These are phyloP conservation scores for Globisporangium apiculatum DNA, from an alignment of 352 stramenopile genomes.

Conservation along the genomic window DNA sequence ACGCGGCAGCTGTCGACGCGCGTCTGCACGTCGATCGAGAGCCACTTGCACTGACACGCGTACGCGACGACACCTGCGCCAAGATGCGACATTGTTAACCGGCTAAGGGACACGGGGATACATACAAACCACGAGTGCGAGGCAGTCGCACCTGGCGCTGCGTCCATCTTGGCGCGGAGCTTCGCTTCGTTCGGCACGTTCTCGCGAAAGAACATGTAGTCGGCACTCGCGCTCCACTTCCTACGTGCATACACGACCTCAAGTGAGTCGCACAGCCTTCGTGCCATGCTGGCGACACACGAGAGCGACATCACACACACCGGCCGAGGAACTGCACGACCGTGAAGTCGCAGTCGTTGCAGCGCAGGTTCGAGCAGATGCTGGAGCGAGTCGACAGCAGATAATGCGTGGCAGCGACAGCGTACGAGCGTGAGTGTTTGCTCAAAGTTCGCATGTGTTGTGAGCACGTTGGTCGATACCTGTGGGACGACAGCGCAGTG, in stretches of 20 bases:
- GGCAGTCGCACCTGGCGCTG: slow-evolving; percentile 24
- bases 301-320: slow-evolving; percentile 20
- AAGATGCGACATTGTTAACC: no score
- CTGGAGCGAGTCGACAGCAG: slow-evolving; percentile 14
- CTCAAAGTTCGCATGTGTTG: neutral
- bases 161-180: slow-evolving; percentile 58
- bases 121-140: neutral
- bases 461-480: slow-evolving; percentile 13
- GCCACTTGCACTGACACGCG: slow-evolving; percentile 80
- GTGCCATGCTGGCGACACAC: no score
- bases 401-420: no score
- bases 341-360: slow-evolving; percentile 79
- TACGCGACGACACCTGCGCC: slow-evolving; percentile 45
- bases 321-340: slow-evolving; percentile 70
- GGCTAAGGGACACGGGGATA: no score
- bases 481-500: slow-evolving; percentile 44
- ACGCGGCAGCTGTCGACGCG: slow-evolving; percentile 44
- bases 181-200: slow-evolving; percentile 70
- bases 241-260: slow-evolving; percentile 11
- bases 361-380: slow-evolving; percentile 63
- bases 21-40: slow-evolving; percentile 44
- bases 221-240: slow-evolving; percentile 57
- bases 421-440: neutral
- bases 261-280: neutral
- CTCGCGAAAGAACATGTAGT: slow-evolving; percentile 86